Evolutionary conservation across 169 alveolate species (phyloP), one percentile per base, ranked within the genome.

Genomic region (Eimeria acervulina): DNA sequence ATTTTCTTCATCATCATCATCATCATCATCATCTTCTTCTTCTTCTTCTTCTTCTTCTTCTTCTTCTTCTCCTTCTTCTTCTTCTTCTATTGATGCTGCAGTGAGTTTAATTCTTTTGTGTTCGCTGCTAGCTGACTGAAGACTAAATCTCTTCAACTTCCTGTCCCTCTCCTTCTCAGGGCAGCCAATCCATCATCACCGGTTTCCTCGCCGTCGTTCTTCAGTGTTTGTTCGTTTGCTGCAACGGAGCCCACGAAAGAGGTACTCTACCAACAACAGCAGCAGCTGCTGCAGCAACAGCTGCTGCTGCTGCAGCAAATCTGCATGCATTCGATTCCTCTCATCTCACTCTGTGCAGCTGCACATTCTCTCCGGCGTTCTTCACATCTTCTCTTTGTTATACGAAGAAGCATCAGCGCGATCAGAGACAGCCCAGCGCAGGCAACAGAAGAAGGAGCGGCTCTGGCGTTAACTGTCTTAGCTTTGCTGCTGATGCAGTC

Each of bases 261-360:
- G n/a, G n/a, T 19, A 59, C 2, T 0, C n/a, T n/a, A 59, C 7
- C 26, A 6, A 59, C n/a, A 59, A 0, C 68, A 59, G 47, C 80
- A 68, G 80, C 80, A 68, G 80, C 36, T n/a, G 42, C 38, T 8
- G 28, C 36, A 63, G 74, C 26, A 6, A 59, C n/a, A 59, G 1
- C 68, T 15, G 47, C 80, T n/a, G 80, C 80, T n/a, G 80, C 36
- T n/a, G 42, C 38, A n/a, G 28, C 33, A 8, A 38, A 21, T 17
- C 7, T 42, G 51, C 61, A 76, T 42, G 61, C 61, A 76, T 36
- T 31, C 44, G 3, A 15, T 38, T 1, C 13, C 19, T 36, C n/a
- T 31, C 8, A n/a, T n/a, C n/a, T n/a, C n/a, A n/a, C 59, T 51
- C 59, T 81, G 28, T 81, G 36, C 90, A 81, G 90, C 90, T 44